Percentiles rank a stretch among this genome's conserved stretches.
Evolutionary conservation across 2,329 filamentous ascomycete genomes (phyloP).

Genomic region (Aspergillus tanneri): DNA sequence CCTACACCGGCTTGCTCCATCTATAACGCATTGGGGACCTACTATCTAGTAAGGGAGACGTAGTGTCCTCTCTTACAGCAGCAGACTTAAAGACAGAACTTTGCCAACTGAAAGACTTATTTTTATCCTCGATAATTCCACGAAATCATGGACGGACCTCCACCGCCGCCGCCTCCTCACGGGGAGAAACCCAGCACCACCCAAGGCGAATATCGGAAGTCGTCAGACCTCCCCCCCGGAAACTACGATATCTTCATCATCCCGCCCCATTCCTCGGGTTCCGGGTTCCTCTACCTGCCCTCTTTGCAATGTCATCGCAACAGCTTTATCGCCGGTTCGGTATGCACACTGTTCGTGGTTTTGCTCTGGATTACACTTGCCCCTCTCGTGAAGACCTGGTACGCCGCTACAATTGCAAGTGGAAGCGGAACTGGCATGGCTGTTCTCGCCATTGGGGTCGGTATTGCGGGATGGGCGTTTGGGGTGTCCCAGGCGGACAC

Average conservation of each 20-base stretch:
- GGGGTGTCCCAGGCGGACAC: conserved; percentile 62
- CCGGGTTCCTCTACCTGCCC: conserved; percentile 90
- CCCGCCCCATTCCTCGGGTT: conserved; percentile 83
- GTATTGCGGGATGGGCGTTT: conserved; percentile 73
- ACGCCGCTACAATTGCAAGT: conserved; percentile 66
- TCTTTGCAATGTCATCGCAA: conserved; percentile 82
- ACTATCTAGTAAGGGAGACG: background rate
- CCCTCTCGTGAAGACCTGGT: conserved; percentile 73
- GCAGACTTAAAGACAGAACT: background rate
- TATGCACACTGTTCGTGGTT: conserved; percentile 70
- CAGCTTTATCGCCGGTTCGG: conserved; percentile 86
- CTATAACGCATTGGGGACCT: conserved; percentile 2
- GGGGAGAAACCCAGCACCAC: conserved; percentile 71
- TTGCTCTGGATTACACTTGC: conserved; percentile 70
- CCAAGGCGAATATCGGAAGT: conserved; percentile 49
- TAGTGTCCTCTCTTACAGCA: background rate
- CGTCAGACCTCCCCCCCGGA: conserved; percentile 70
- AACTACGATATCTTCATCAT: conserved; percentile 98
- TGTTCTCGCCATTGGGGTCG: conserved; percentile 70
- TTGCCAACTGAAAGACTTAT: too few relatives aligned
- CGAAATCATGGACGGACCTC: conserved; percentile 39
- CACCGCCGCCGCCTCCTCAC: conserved; percentile 78
- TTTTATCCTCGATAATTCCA: background rate
- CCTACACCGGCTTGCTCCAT: conserved; percentile 6
- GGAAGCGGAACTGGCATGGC: conserved; percentile 73